Evolutionary conservation across 2,329 filamentous ascomycete genomes (phyloP).

Genomic region (Alternaria gansuensis): DNA sequence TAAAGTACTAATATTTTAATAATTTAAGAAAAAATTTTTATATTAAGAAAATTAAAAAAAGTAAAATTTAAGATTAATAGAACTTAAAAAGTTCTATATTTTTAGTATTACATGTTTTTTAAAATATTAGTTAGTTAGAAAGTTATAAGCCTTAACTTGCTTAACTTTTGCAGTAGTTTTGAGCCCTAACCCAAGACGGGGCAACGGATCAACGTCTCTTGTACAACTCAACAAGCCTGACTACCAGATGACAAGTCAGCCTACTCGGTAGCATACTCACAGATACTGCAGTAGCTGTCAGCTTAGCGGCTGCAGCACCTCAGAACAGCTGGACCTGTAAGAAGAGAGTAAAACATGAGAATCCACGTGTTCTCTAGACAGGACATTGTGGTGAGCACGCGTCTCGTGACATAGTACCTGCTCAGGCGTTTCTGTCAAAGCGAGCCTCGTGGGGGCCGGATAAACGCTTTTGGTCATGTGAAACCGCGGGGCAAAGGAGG

Average conservation of each 20-base stretch:
- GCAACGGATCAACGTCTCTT: neutral
- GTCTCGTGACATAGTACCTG: conserved; percentile 4
- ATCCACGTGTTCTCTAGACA: neutral
- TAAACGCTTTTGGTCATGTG: neutral
- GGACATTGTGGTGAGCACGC: neutral
- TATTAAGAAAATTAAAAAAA: no score
- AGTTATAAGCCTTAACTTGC: no score
- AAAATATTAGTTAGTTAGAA: no score
- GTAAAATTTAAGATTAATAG: no score
- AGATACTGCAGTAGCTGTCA: neutral
- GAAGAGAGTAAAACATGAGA: neutral
- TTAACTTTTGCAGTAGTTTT: no score
- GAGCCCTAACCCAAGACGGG: neutral
- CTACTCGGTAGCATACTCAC: neutral
- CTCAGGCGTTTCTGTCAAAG: neutral
- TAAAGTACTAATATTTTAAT: no score
- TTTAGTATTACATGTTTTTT: no score
- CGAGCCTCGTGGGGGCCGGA: neutral
- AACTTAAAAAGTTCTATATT: no score
- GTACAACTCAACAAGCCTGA: neutral
- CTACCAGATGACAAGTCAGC: neutral
- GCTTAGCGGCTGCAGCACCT: neutral
- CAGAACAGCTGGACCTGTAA: neutral
- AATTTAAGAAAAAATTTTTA: no score
- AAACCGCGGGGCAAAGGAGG: neutral